These are phyloP conservation scores for Porphyrellus sp. DNA, from an alignment of 1,284 basidiomycete species.

Conservation along the genomic window DNA sequence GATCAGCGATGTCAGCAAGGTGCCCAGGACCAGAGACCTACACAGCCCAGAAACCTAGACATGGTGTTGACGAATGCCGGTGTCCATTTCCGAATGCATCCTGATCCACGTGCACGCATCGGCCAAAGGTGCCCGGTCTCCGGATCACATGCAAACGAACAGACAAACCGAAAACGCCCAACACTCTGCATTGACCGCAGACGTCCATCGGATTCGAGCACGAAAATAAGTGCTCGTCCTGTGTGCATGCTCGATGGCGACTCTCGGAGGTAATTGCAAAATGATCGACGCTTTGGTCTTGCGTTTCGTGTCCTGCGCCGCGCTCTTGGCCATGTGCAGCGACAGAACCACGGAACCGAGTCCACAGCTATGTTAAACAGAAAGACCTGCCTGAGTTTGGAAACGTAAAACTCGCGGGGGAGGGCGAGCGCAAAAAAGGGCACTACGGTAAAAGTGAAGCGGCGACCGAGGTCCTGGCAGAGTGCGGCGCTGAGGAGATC, in stretches of 20 bases:
- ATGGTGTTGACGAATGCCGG: constrained; percentile 72
- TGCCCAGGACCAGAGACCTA: no score
- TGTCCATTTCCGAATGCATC: constrained; percentile 32
- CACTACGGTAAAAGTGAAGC: constrained; percentile 52
- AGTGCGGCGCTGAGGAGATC: constrained; percentile 39
- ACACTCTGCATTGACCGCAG: constrained; percentile 56
- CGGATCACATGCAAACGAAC: constrained; percentile 10
- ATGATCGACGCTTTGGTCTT: constrained; percentile 47
- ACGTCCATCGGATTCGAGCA: constrained; percentile 52
- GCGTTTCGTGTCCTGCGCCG: constrained; percentile 52
- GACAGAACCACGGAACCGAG: constrained; percentile 65
- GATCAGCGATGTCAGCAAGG: no score
- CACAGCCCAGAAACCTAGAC: no score
- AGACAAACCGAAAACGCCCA: constrained; percentile 1
- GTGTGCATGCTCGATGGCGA: constrained; percentile 50
- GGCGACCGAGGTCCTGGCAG: constrained; percentile 47
- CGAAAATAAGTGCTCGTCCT: constrained; percentile 11
- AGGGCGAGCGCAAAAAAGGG: constrained; percentile 53
- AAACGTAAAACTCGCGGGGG: constrained; percentile 62
- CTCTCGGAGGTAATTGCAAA: constrained; percentile 51
- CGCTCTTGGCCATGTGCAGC: constrained; percentile 52
- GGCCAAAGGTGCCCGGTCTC: not conserved
- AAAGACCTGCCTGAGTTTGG: constrained; percentile 67
- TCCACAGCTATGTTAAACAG: constrained; percentile 69
- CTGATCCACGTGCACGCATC: constrained; percentile 25